phyloP scores from a whole-genome alignment of 441 rosid genomes.

The Erodium texanum region DNA sequence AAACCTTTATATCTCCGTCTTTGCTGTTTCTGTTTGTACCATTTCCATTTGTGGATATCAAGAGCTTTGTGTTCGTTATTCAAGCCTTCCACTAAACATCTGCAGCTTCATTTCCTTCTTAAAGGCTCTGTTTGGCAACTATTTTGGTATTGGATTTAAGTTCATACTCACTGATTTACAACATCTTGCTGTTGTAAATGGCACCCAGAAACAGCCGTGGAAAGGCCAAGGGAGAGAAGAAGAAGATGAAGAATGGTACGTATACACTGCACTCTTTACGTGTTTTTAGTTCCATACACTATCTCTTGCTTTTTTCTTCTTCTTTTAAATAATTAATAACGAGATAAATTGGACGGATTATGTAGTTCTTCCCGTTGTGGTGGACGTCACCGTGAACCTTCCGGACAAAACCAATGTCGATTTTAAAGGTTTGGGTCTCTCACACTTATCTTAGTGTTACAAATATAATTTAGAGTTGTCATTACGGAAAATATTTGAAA shows the following conservation, averaged over 20 bases:
- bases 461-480: too few species aligned
- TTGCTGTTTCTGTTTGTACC: conserved; percentile 5
- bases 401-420: conserved; percentile 64
- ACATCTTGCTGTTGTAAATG: conserved; percentile 31
- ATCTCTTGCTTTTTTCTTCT: neutral
- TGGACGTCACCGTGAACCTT: conserved; percentile 74
- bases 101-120: too few species aligned
- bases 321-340: too few species aligned
- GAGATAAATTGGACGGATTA: too few species aligned
- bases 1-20: conserved; percentile 20
- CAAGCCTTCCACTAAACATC: too few species aligned
- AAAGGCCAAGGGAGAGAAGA: conserved; percentile 84
- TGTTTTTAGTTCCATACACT: neutral
- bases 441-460: conserved; percentile 9
- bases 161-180: neutral
- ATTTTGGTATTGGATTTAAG: too few species aligned
- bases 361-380: conserved; percentile 83
- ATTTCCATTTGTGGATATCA: neutral
- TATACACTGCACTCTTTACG: neutral
- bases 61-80: too few species aligned
- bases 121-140: too few species aligned
- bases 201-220: conserved; percentile 80
- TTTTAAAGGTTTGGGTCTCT: conserved; percentile 49
- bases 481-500: too few species aligned
- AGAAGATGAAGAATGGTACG: conserved; percentile 86